Percentiles rank a stretch among this genome's conserved stretches.
Conservation (phyloP, 768 basidiomycete genomes). For the Exidia glandulosa region DNA sequence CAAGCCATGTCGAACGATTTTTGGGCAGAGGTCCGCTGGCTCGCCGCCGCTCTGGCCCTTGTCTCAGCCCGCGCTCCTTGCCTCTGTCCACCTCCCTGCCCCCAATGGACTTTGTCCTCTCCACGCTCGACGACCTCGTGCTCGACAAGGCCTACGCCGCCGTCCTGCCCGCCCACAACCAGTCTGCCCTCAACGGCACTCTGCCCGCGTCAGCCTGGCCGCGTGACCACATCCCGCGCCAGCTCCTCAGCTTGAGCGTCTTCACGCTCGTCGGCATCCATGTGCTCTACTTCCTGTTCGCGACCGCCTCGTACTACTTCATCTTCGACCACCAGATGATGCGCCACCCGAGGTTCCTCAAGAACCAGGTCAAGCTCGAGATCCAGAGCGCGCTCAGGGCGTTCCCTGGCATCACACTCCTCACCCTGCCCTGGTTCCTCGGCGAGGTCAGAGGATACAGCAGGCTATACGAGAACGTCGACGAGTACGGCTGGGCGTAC, state of each 20-base stretch:
- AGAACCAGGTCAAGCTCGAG: conserved; percentile 62
- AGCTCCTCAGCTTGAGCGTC: conserved; percentile 55
- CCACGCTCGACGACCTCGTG: conserved; percentile 53
- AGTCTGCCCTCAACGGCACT: conserved; percentile 26
- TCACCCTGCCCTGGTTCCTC: conserved; percentile 92
- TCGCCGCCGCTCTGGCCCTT: background rate
- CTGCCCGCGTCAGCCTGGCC: conserved; percentile 64
- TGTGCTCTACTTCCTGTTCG: conserved; percentile 80
- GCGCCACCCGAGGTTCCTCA: conserved; percentile 86
- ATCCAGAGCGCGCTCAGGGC: conserved; percentile 63
- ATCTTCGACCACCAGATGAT: conserved; percentile 96
- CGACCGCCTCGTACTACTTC: conserved; percentile 67
- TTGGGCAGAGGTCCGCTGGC: background rate
- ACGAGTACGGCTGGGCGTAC: conserved; percentile 71
- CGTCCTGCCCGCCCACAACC: conserved; percentile 34
- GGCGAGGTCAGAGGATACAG: conserved; percentile 83
- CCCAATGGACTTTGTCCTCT: conserved; percentile 77
- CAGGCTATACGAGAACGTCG: conserved; percentile 63
- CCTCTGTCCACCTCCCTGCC: background rate
- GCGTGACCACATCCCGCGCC: conserved; percentile 70
- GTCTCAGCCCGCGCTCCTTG: background rate
- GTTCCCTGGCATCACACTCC: conserved; percentile 70
- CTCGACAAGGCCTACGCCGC: conserved; percentile 71
- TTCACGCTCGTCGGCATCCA: conserved; percentile 77
- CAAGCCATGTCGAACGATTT: background rate